These are phyloP conservation scores for Casaregolazyma lundiana DNA, from an alignment of 1,139 yeast species.

Conservation along the genomic window DNA sequence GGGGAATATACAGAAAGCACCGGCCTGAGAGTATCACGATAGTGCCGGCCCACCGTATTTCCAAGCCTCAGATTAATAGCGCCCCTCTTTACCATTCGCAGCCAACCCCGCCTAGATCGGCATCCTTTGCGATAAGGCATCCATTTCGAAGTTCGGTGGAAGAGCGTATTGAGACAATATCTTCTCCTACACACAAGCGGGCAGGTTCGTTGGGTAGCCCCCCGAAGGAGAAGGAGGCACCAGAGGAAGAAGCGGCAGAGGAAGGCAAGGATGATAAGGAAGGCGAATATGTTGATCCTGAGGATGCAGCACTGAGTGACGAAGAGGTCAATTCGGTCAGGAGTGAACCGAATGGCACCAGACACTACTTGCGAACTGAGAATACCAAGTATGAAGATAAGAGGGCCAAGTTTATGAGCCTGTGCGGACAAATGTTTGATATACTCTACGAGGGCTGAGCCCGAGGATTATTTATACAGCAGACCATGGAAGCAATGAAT, in stretches of 20 bases:
- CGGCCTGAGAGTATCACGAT: constrained; percentile 20
- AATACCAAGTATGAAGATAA: constrained; percentile 10
- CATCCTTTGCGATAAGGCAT: neutral
- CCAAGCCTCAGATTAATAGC: constrained; percentile 13
- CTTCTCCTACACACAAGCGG: neutral
- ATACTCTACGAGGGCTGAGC: constrained; percentile 19
- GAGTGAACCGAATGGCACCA: neutral
- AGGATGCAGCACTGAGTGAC: constrained; percentile 30
- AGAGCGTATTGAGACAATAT: neutral
- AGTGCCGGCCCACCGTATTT: constrained; percentile 11
- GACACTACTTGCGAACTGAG: neutral
- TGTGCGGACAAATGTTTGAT: constrained; percentile 33
- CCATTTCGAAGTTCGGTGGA: constrained; percentile 2
- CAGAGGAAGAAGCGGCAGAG: constrained; percentile 9
- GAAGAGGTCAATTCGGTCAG: constrained; percentile 9
- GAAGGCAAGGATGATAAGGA: constrained; percentile 20
- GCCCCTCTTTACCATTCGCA: constrained; percentile 12
- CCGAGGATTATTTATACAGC: neutral
- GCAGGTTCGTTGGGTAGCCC: constrained; percentile 3
- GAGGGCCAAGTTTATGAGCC: constrained; percentile 26
- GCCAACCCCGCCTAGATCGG: constrained; percentile 6
- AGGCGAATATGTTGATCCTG: constrained; percentile 27
- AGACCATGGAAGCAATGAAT: neutral
- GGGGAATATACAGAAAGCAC: constrained; percentile 13
- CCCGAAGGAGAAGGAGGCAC: neutral